phyloP scores from a whole-genome alignment of 306 rosid species.

The Rosa lucieae region DNA sequence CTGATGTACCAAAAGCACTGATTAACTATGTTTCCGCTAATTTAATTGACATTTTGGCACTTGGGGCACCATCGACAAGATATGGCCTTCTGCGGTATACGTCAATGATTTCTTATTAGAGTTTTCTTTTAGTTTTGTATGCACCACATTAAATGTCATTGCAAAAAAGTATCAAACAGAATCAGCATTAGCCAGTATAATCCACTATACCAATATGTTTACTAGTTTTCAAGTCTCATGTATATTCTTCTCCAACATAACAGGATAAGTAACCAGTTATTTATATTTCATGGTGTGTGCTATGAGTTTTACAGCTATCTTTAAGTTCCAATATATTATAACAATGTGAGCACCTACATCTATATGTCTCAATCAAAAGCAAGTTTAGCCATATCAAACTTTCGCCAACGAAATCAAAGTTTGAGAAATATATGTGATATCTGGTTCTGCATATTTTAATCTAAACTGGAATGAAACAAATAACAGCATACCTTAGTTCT shows the following conservation, averaged over 20 bases:
- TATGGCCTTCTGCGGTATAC: conserved; percentile 60
- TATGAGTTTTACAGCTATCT: no score
- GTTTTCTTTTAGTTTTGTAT: not conserved
- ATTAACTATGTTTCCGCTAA: conserved; percentile 38
- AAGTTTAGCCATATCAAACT: not conserved
- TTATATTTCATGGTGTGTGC: no score
- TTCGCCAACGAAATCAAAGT: not conserved
- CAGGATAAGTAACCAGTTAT: no score
- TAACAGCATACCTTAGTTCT: not conserved
- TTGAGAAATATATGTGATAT: not conserved
- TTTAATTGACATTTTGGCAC: conserved; percentile 58
- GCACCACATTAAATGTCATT: not conserved
- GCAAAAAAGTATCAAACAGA: not conserved
- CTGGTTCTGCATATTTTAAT: not conserved
- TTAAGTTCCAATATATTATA: no score
- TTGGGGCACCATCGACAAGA: conserved; percentile 64
- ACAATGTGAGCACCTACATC: no score
- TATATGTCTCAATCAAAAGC: not conserved
- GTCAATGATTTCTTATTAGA: not conserved
- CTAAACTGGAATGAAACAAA: not conserved
- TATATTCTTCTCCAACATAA: not conserved
- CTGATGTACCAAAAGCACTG: conserved; percentile 56
- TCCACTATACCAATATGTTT: not conserved
- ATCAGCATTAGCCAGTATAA: not conserved
- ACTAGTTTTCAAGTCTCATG: not conserved